Evolutionary conservation across 2,329 filamentous ascomycete genomes (phyloP).

Genomic region (Botryotinia globosa): DNA sequence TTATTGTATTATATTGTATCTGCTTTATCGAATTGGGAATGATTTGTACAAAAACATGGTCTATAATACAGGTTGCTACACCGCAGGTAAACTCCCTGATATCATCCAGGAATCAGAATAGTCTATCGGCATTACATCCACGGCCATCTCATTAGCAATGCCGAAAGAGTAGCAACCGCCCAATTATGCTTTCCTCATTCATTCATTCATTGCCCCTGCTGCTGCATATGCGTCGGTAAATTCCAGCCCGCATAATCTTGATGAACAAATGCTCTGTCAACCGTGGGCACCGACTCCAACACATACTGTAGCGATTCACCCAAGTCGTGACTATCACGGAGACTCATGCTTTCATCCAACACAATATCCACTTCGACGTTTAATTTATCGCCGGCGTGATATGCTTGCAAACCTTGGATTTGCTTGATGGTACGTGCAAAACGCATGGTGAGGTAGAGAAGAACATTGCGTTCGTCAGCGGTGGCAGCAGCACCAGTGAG

Average conservation of each 20-base stretch:
- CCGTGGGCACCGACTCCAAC: constrained; percentile 47
- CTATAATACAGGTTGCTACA: not conserved
- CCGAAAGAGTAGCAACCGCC: not conserved
- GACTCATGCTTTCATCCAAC: constrained; percentile 50
- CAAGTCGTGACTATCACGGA: constrained; percentile 56
- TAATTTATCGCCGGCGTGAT: constrained; percentile 61
- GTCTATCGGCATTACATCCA: not conserved
- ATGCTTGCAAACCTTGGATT: constrained; percentile 54
- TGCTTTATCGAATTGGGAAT: not conserved
- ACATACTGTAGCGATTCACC: constrained; percentile 64
- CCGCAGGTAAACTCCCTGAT: not conserved
- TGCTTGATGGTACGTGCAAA: constrained; percentile 53
- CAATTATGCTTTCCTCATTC: not conserved
- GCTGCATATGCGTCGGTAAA: constrained; percentile 40
- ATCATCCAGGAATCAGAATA: not conserved
- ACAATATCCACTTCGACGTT: constrained; percentile 63
- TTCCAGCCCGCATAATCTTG: constrained; percentile 42
- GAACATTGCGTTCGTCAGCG: constrained; percentile 51
- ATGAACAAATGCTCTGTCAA: constrained; percentile 44
- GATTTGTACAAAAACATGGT: not conserved
- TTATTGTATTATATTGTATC: not conserved
- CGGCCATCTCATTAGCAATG: not conserved
- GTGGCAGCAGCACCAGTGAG: constrained; percentile 57
- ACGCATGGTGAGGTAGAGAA: constrained; percentile 58
- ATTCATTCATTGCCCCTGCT: constrained; percentile 29